Base-by-base conservation (phyloP, 1,139 yeast species). In the Sugiyamaella xylanicola region DNA sequence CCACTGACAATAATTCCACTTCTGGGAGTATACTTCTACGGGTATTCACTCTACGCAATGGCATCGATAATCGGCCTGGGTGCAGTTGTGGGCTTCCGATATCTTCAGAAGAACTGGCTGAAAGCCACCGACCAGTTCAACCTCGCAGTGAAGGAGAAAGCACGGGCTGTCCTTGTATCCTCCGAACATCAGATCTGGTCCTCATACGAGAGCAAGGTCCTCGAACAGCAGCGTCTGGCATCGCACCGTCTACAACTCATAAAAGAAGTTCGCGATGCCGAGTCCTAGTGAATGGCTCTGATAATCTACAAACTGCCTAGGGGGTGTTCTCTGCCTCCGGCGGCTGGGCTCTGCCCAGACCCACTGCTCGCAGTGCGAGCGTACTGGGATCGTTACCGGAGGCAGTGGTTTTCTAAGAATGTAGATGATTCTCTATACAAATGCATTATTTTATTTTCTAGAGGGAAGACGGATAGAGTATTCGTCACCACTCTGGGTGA, bases 401-500 rank as follows among this genome's bases (percentile, higher is more conserved):
- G n/a, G n/a, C n/a, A n/a, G n/a, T n/a, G n/a, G n/a, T n/a, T n/a
- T n/a, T n/a, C n/a, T n/a, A n/a, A n/a, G n/a, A n/a, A n/a, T n/a
- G 22, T 19, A 19, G 15, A 20, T 4, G 41, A 9, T 4, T 25
- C 5, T 39, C 22, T 46, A 22, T 20, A 40, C 39, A 32, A 21
- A 35, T 21, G 22, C 44, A 37, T 37, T 46, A 20, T 17, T 25
- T n/a, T n/a, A 20, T 45, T 25, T 22, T 25, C 53, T 41, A 2
- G 51, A 22, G 16, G 63, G 62, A 5, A 59, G 37, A 37, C 96
- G 82, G 47, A 90, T 87, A 25, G 92, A 86, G 68, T 89, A 91
- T 53, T 88, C 95, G 49, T 87, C 95, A n/a, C 97, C 97, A 61
- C 87, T 83, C 70, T 87, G 86, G 4, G 97, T 90, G 50, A 89